Evolutionary conservation across 2,329 filamentous ascomycete species (phyloP), one percentile per base, ranked within the genome.

Genomic region (Fusarium denticulatum): DNA sequence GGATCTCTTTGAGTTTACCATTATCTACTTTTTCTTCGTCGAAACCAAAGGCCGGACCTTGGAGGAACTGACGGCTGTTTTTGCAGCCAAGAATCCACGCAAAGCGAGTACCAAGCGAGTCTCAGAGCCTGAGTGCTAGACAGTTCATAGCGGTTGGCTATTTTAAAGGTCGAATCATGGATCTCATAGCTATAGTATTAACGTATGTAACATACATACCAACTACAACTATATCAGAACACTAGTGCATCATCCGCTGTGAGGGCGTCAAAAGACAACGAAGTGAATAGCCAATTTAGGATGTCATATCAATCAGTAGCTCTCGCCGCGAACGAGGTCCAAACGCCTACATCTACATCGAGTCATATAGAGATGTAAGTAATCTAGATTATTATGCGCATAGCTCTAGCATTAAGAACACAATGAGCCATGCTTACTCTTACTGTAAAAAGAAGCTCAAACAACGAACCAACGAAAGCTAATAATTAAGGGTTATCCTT

Each of bases 101-200:
- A 50, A 50, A 50, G 47, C 47, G 3, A 50, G 47, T 20, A 50
- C 47, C 16, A 18, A 32, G 5, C 16, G 16, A 16, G 32, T 50
- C 12, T 50, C 47, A 20, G 47, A 34, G 30, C 30, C 47, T 34
- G 16, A 11, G 6, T 50, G 30, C 14, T 50, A 34, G 2, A 20
- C 10, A 10, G 0, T 8, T 10, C 6, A 20, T 6, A 20, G 5
- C 0, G 0, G 14, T 7, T 18, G 3, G 3, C 12, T 20, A 7
- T 50, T 4, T 34, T 2, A 1, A n/a, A 50, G 4, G n/a, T 20
- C 5, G 4, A 14, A 24, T 7, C 6, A 2, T 50, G 6, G 32
- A 5, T 5, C 12, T 14, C 2, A 7, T 20, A 50, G 47, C 6
- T 34, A 24, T 20, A 50, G 22, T 18, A 32, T 13, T 3, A 14